phyloP scores from a whole-genome alignment of 768 basidiomycete genomes.

The Panaeolus papilionaceus region DNA sequence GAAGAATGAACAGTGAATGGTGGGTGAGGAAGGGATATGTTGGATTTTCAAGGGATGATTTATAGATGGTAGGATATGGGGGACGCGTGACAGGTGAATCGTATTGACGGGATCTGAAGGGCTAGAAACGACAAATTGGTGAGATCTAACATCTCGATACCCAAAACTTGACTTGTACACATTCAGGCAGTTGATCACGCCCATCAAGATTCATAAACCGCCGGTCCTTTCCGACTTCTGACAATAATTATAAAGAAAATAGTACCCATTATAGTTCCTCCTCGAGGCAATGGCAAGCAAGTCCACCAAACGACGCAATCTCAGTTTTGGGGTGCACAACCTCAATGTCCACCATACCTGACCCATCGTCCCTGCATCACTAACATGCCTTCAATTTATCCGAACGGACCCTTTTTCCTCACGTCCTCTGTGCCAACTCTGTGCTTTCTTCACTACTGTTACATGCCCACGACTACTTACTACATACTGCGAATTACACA shows the following conservation, averaged over 20 bases:
- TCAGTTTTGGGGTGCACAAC: slow-evolving; percentile 41
- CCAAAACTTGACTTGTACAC: background rate
- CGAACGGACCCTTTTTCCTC: slow-evolving; percentile 26
- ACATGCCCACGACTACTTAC: background rate
- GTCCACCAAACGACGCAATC: slow-evolving; percentile 5
- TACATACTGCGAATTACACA: background rate
- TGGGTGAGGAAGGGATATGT: slow-evolving; percentile 33
- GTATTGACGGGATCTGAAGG: slow-evolving; percentile 26
- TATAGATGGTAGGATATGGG: slow-evolving; percentile 36
- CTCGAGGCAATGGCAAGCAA: slow-evolving; percentile 30
- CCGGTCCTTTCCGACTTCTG: slow-evolving; percentile 35
- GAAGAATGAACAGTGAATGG: slow-evolving; percentile 27
- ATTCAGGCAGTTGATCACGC: background rate
- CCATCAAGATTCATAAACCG: slow-evolving; percentile 32
- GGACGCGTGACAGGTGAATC: slow-evolving; percentile 41
- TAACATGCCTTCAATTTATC: slow-evolving; percentile 16
- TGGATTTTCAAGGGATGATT: slow-evolving; percentile 34
- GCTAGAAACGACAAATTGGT: slow-evolving; percentile 29
- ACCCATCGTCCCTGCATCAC: slow-evolving; percentile 32
- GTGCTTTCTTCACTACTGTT: no score
- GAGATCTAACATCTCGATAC: slow-evolving; percentile 27
- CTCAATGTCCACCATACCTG: background rate
- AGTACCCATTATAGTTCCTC: slow-evolving; percentile 32
- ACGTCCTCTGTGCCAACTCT: background rate
- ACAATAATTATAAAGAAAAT: slow-evolving; percentile 18